Evolutionary conservation across 352 stramenopile genomes (phyloP).

Genomic region (Peronospora belbahrii): DNA sequence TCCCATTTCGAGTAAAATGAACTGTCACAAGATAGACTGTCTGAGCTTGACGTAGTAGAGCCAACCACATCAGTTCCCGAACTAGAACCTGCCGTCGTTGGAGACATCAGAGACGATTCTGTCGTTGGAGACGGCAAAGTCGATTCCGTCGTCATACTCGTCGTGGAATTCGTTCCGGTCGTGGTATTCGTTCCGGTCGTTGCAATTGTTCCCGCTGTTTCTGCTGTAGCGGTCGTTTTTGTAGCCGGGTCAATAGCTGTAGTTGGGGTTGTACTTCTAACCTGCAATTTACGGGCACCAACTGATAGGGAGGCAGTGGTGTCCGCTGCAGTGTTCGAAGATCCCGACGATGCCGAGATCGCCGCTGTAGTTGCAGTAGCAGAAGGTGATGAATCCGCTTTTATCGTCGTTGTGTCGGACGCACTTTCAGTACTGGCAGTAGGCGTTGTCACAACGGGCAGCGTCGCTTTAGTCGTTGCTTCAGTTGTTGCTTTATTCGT

Average conservation of each 20-base stretch:
- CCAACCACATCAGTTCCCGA: slow-evolving; percentile 6
- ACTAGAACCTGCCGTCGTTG: slow-evolving; percentile 11
- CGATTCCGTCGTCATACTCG: not conserved
- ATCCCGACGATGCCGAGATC: slow-evolving; percentile 15
- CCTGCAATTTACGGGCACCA: slow-evolving; percentile 10
- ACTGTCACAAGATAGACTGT: slow-evolving; percentile 59
- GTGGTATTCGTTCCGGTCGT: slow-evolving; percentile 13
- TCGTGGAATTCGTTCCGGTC: slow-evolving; percentile 7
- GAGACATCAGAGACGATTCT: slow-evolving; percentile 7
- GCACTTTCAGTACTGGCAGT: slow-evolving; percentile 15
- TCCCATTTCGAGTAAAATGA: slow-evolving; percentile 77
- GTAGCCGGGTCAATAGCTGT: too few species aligned
- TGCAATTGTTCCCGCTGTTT: not conserved
- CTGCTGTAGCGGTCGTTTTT: slow-evolving; percentile 4
- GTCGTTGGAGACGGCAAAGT: too few species aligned
- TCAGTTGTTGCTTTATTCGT: slow-evolving; percentile 18
- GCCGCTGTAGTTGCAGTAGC: slow-evolving; percentile 12
- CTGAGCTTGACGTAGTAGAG: slow-evolving; percentile 16
- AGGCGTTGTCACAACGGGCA: slow-evolving; percentile 4
- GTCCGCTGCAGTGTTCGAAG: slow-evolving; percentile 4
- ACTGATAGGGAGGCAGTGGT: slow-evolving; percentile 1
- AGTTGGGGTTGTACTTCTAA: slow-evolving; percentile 3
- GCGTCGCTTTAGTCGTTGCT: slow-evolving; percentile 8
- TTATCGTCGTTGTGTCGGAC: slow-evolving; percentile 18
- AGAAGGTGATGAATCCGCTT: not conserved